A percentile compares a stretch with the other conserved stretches of the same genome.
These are phyloP conservation scores for Termitomyces sp. DNA, from an alignment of 768 basidiomycete species.

Conservation along the genomic window DNA sequence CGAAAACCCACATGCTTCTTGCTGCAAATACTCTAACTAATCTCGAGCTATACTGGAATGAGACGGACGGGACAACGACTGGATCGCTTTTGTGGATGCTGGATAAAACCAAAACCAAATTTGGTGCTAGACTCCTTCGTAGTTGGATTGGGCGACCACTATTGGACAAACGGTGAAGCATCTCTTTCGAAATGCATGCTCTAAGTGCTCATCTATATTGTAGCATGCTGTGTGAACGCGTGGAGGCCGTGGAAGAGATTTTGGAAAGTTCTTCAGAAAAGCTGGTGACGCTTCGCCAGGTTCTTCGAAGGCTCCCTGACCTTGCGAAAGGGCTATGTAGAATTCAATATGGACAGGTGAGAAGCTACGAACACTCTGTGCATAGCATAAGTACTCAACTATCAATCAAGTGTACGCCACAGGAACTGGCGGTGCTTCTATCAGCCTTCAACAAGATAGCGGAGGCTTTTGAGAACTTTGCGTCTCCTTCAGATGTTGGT, in stretches of 20 bases:
- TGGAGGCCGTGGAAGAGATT: slow-evolving; percentile 86
- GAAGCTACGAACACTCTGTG: slow-evolving; percentile 1
- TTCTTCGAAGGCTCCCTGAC: slow-evolving; percentile 80
- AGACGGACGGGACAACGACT: slow-evolving; percentile 67
- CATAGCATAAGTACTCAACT: not conserved
- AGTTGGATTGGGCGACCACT: slow-evolving; percentile 88
- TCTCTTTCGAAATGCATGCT: not conserved
- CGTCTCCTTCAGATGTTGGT: slow-evolving; percentile 40
- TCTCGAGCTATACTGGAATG: slow-evolving; percentile 91
- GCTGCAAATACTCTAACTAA: slow-evolving; percentile 86
- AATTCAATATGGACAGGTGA: slow-evolving; percentile 88
- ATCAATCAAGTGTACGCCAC: slow-evolving; percentile 66
- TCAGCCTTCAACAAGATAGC: slow-evolving; percentile 73
- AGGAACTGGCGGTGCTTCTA: slow-evolving; percentile 75
- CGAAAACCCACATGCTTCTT: slow-evolving; percentile 80
- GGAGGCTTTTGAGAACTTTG: slow-evolving; percentile 50
- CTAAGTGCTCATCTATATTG: not conserved
- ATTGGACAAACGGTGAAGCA: slow-evolving; percentile 58
- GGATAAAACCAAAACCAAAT: slow-evolving; percentile 83
- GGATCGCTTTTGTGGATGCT: slow-evolving; percentile 86
- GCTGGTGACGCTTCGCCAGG: slow-evolving; percentile 61
- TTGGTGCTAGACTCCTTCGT: slow-evolving; percentile 80
- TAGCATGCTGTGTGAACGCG: slow-evolving; percentile 72
- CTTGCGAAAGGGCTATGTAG: slow-evolving; percentile 82
- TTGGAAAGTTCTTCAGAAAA: slow-evolving; percentile 54